Base-by-base conservation (phyloP, 2,329 filamentous ascomycete genomes). In the Nectriaceae sp. region DNA sequence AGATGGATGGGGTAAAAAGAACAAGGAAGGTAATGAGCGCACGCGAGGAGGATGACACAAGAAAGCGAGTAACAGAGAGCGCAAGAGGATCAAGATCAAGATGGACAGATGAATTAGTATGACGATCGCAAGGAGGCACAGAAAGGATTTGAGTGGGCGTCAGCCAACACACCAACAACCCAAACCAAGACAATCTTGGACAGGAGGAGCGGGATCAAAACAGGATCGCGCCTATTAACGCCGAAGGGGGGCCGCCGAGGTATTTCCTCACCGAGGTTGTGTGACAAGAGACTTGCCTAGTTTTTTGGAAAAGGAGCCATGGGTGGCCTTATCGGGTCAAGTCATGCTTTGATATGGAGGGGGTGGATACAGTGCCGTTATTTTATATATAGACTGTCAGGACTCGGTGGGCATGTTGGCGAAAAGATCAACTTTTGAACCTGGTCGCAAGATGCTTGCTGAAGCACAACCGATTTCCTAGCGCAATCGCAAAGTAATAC, bases 61-160 rank as follows among this genome's bases (percentile, higher is more conserved):
- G 16, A 10, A 16, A 36, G 33, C 33, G n/a, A 47, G 38, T 11
- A 47, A 50, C 46, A 46, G 38, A 35, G 40, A 47, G 29, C 42
- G 26, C 16, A 50, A 38, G 26, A 46, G 39, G 31, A 47, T 35
- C 29, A n/a, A 31, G 40, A 50, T n/a, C 35, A 19, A 37, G 35
- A 37, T 58, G 53, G 54, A 62, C 54, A n/a, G 60, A 61, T 58
- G 57, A 62, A 63, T 54, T 36, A 36, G 33, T 20, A 40, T 40
- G 38, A 40, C 38, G 21, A 21, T 24, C 4, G 20, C 52, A 52
- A 55, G 56, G 57, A 51, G 41, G 46, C 35, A 35, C 22, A 31
- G 33, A n/a, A 36, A 16, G 33, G n/a, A 10, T 16, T 11, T 15
- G 33, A 36, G 13, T 11, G 33, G 33, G 33, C 16, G 33, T 6